phyloP scores from a whole-genome alignment of 306 rosid genomes.

The Malus sylvestris region DNA sequence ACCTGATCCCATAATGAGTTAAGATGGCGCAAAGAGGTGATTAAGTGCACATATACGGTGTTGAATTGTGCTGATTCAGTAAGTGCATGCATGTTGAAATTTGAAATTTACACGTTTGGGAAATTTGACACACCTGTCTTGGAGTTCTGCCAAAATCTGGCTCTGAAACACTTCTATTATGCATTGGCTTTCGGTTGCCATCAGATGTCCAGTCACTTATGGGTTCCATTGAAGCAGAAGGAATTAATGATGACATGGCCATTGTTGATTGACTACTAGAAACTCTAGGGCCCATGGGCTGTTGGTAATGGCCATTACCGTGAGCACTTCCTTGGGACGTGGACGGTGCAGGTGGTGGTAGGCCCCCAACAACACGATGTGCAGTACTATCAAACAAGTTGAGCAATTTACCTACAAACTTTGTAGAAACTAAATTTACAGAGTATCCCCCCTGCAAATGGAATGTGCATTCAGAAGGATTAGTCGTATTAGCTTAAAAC shows the following conservation, averaged over 20 bases:
- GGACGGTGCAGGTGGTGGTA: constrained; percentile 80
- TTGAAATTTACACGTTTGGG: not conserved
- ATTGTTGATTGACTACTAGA: constrained; percentile 74
- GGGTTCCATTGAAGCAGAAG: constrained; percentile 84
- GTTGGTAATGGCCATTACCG: constrained; percentile 51
- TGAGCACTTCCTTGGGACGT: constrained; percentile 42
- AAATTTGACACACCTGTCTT: constrained; percentile 52
- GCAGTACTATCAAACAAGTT: constrained; percentile 88
- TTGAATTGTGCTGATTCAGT: not conserved
- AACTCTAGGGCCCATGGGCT: constrained; percentile 45
- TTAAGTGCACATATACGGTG: not conserved
- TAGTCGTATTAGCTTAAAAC: constrained; percentile 6
- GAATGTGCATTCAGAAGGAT: constrained; percentile 15
- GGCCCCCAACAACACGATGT: constrained; percentile 86
- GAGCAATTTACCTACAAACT: constrained; percentile 73
- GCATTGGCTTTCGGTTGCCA: constrained; percentile 44
- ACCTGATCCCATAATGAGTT: constrained; percentile 19
- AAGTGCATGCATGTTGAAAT: not conserved
- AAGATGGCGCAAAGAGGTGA: constrained; percentile 7
- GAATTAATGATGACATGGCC: constrained; percentile 77
- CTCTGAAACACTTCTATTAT: constrained; percentile 89
- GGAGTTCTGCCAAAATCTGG: constrained; percentile 84
- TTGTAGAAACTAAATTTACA: constrained; percentile 66
- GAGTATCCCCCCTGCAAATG: constrained; percentile 75
- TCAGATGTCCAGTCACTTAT: constrained; percentile 68